Conservation (phyloP, 2,329 filamentous ascomycete species). For the Fusarium goolgardi region DNA sequence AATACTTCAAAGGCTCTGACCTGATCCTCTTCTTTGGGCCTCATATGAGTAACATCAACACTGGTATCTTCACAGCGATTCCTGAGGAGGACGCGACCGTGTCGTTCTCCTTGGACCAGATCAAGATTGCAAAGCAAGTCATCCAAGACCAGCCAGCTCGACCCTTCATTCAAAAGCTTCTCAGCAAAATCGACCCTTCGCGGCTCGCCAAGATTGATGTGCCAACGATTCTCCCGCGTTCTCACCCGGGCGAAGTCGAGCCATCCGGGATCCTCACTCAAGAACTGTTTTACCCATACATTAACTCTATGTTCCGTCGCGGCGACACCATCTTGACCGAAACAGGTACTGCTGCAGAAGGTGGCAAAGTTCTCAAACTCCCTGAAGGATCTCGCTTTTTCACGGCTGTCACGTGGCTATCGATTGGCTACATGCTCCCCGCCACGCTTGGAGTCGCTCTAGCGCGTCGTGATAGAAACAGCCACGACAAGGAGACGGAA, state of each 20-base stretch:
- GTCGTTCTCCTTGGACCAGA: conserved; percentile 2
- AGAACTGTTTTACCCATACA: conserved; percentile 10
- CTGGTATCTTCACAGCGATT: conserved; percentile 8
- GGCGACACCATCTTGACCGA: conserved; percentile 14
- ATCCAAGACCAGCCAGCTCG: conserved; percentile 7
- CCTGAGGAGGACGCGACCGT: neutral
- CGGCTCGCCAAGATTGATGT: conserved; percentile 1
- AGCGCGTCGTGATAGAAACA: conserved; percentile 1
- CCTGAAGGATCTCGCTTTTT: conserved; percentile 1
- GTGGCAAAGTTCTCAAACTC: conserved; percentile 10
- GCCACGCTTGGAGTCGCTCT: conserved; percentile 18
- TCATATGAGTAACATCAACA: conserved; percentile 23
- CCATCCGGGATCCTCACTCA: neutral
- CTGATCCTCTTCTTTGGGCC: conserved; percentile 18
- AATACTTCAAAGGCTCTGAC: conserved; percentile 17
- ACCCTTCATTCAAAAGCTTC: neutral
- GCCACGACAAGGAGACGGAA: neutral
- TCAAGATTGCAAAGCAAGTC: neutral
- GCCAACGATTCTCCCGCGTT: neutral
- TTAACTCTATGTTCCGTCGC: conserved; percentile 12
- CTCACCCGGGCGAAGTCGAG: neutral
- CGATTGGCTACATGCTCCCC: conserved; percentile 27
- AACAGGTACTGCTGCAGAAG: conserved; percentile 24
- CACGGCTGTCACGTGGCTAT: conserved; percentile 19
- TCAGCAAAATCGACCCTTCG: neutral